phyloP scores from a whole-genome alignment of 2,329 filamentous ascomycete genomes.

The Alternaria triticimaculans region DNA sequence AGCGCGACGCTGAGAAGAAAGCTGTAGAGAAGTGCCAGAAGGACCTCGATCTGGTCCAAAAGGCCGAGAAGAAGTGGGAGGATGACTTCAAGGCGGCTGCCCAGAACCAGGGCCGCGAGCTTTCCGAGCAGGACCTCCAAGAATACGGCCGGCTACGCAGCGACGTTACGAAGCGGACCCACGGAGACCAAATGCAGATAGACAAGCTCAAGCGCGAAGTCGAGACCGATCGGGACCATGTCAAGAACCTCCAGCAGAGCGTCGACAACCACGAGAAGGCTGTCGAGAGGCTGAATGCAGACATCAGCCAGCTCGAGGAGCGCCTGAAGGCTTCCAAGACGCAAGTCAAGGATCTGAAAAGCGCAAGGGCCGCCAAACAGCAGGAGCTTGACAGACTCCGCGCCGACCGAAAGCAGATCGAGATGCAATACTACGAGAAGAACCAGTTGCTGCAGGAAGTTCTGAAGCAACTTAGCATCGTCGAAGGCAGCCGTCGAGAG shows the following conservation, averaged over 20 bases:
- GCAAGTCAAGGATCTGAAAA: slow-evolving; percentile 70
- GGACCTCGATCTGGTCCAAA: slow-evolving; percentile 83
- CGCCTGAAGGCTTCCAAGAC: slow-evolving; percentile 69
- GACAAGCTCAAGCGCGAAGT: slow-evolving; percentile 87
- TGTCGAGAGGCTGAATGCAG: slow-evolving; percentile 74
- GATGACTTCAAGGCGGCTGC: slow-evolving; percentile 83
- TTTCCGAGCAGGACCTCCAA: slow-evolving; percentile 84
- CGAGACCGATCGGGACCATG: slow-evolving; percentile 89
- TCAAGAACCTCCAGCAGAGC: slow-evolving; percentile 86
- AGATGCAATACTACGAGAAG: slow-evolving; percentile 83
- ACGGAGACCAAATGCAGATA: slow-evolving; percentile 79
- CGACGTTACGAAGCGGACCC: slow-evolving; percentile 83
- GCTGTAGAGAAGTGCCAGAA: slow-evolving; percentile 78
- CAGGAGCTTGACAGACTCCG: slow-evolving; percentile 77
- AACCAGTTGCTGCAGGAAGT: slow-evolving; percentile 90
- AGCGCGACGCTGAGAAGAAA: slow-evolving; percentile 74
- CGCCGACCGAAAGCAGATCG: slow-evolving; percentile 57
- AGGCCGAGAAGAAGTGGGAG: slow-evolving; percentile 87
- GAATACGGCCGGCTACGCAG: slow-evolving; percentile 86
- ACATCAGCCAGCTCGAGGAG: slow-evolving; percentile 72
- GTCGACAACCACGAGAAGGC: slow-evolving; percentile 79
- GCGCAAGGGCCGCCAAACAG: slow-evolving; percentile 86
- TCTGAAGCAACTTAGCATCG: slow-evolving; percentile 79
- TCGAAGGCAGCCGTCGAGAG: slow-evolving; percentile 84
- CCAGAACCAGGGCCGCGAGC: slow-evolving; percentile 83